Base-by-base conservation (phyloP, 495 filamentous ascomycete species). In the Tuber indicum region DNA sequence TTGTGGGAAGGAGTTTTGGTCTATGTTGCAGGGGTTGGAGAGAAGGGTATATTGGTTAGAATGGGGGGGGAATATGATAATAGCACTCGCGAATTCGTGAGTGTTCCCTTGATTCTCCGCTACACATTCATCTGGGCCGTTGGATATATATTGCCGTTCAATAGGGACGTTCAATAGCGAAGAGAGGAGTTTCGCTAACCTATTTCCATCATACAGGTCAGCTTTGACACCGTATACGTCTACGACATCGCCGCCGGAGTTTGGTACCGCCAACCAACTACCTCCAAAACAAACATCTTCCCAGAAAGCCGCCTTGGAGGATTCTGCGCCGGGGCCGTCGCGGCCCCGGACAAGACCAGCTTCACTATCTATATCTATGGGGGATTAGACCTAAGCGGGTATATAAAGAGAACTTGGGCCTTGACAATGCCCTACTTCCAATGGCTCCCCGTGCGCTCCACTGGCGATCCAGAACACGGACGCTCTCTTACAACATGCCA, bases 11-110 rank as follows among this genome's bases (percentile, higher is more conserved):
- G 58, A n/a, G 58, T 4, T 17, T 79, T 86, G 81, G 70, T 78
- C 32, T 86, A 86, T 74, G 71, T 86, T 9, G 52, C 79, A 17
- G 76, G 49, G 14, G 58, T 85, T 47, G 86, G 85, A 21, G 5
- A 75, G 21, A 83, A 84, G 36, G 86, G 86, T 16, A 77, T 83
- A 44, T 44, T 87, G 62, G 79, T 87, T 46, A 75, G 83, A 44
- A 81, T 87, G 62, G 86, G 86, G 16, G 85, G 86, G 47, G 83
- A 81, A 32, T 70, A 80, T 32, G 14, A 1, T 6, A 9, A 32
- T 16, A 8, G 32, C 32, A 32, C 0, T 32, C 32, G 5, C 26
- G 58, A 16, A 0, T 6, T 32, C 32, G 58, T 62, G 58, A 26
- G 58, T 32, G 26, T 62, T 62, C 58, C 58, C n/a, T 32, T 32